Conservation (phyloP, 768 basidiomycete species). For the Tulasnella sp. region DNA sequence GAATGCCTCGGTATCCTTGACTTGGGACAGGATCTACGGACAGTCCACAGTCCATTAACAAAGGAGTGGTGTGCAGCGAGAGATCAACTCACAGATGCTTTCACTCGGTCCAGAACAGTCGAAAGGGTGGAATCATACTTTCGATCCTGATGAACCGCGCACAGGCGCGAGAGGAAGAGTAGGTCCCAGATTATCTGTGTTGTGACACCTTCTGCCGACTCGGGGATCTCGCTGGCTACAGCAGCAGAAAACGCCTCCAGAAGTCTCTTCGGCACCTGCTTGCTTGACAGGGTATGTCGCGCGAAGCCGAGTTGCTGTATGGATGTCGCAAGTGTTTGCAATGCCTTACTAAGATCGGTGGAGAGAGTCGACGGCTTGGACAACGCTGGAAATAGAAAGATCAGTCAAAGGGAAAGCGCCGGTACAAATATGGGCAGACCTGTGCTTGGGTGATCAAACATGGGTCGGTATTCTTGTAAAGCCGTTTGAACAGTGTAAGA, state of each 20-base stretch:
- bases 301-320: conserved; percentile 61
- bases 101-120: neutral
- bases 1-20: neutral
- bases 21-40: neutral
- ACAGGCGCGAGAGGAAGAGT: conserved; percentile 47
- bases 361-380: conserved; percentile 52
- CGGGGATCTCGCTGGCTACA: conserved; percentile 7
- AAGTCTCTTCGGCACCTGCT: conserved; percentile 45
- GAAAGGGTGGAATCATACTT: conserved; percentile 11
- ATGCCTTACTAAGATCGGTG: conserved; percentile 55
- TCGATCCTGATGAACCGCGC: conserved; percentile 42
- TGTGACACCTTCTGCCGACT: conserved; percentile 39
- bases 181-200: conserved; percentile 38
- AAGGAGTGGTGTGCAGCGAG: neutral
- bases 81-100: neutral
- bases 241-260: conserved; percentile 44
- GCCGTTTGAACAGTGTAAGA: conserved; percentile 43
- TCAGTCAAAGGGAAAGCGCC: conserved; percentile 14
- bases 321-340: conserved; percentile 58
- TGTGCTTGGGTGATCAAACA: neutral
- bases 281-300: conserved; percentile 39
- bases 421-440: neutral
- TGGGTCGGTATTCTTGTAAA: conserved; percentile 13
- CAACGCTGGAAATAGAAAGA: conserved; percentile 36
- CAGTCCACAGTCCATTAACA: neutral